These are phyloP conservation scores for Sergeia podlipaevii DNA, from an alignment of 208 protist species.

Conservation along the genomic window DNA sequence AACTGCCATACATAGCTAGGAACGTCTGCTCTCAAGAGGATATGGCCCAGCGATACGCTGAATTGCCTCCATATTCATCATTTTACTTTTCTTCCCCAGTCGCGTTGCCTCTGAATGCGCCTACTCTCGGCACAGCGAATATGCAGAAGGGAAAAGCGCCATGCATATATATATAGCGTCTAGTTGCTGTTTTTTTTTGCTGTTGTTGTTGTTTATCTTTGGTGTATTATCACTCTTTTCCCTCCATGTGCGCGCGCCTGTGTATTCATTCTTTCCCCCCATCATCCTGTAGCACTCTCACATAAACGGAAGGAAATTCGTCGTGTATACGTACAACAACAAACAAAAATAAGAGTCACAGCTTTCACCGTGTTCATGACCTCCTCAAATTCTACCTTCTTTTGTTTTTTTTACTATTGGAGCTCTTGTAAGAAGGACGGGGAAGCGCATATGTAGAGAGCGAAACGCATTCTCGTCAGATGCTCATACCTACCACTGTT, in stretches of 20 bases:
- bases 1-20: too few species aligned
- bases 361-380: background rate
- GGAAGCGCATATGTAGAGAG: too few species aligned
- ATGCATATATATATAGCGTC: too few species aligned
- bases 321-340: too few species aligned
- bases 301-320: too few species aligned
- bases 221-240: background rate
- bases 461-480: too few species aligned
- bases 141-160: too few species aligned
- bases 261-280: constrained; percentile 1
- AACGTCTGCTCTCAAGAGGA: too few species aligned
- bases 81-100: constrained; percentile 4
- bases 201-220: background rate
- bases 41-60: background rate
- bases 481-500: too few species aligned
- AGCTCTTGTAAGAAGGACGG: background rate
- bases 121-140: background rate
- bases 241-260: background rate
- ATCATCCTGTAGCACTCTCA: background rate
- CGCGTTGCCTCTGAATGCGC: background rate
- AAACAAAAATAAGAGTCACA: background rate
- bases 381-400: background rate
- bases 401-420: background rate
- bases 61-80: background rate
- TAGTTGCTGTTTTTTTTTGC: background rate